Conservation (phyloP, 352 stramenopile genomes). For the Pythium biforme region DNA sequence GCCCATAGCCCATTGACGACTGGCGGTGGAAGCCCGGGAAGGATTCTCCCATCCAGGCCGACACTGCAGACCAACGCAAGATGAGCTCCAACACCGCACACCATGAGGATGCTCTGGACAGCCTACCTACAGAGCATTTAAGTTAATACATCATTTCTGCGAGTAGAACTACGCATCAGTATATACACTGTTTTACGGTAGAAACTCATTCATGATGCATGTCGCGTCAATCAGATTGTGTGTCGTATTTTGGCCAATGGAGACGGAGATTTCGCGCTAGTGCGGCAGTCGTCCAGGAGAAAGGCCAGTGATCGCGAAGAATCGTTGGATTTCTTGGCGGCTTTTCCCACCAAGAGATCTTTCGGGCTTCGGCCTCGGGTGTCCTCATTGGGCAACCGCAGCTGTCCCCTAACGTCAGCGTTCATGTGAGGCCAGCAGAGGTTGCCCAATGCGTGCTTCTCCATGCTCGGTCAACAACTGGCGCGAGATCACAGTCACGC, state of each 20-base stretch:
- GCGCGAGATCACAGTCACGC: constrained; percentile 16
- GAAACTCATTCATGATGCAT: constrained; percentile 9
- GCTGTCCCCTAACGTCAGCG: not conserved
- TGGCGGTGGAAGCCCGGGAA: not conserved
- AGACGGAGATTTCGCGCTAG: not conserved
- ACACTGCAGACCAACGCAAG: not conserved
- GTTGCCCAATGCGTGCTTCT: not conserved
- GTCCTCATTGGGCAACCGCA: not conserved
- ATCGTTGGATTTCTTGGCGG: not conserved
- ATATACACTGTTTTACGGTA: not conserved
- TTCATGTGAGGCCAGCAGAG: not conserved
- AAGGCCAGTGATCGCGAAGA: not conserved
- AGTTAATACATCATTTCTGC: too few species aligned
- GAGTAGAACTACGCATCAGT: not conserved
- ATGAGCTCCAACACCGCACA: not conserved
- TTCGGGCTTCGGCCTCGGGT: not conserved
- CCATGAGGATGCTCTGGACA: too few species aligned
- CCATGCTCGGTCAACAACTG: constrained; percentile 14
- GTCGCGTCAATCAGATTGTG: not conserved
- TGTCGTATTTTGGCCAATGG: constrained; percentile 8
- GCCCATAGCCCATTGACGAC: not conserved
- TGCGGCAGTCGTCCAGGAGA: not conserved
- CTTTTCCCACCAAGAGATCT: constrained; percentile 7
- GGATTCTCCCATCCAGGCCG: not conserved
- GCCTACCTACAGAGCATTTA: too few species aligned